Conservation (phyloP, 2,329 filamentous ascomycete genomes). For the Colletotrichum siamense region DNA sequence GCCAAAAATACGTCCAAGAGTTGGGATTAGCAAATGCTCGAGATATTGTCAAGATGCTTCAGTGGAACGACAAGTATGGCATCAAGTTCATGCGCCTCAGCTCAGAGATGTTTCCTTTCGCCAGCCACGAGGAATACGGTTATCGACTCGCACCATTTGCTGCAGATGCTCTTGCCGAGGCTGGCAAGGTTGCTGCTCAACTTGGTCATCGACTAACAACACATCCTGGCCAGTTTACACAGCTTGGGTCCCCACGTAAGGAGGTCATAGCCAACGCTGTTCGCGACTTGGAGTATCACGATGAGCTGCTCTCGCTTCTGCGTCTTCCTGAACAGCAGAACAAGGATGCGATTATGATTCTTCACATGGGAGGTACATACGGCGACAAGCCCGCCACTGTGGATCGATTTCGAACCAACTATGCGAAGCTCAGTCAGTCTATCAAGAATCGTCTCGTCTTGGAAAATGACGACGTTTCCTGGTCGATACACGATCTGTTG, state of each 20-base stretch:
- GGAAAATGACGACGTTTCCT: slow-evolving; percentile 93
- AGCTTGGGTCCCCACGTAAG: slow-evolving; percentile 81
- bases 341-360: slow-evolving; percentile 89
- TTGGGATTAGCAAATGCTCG: slow-evolving; percentile 82
- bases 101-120: slow-evolving; percentile 97
- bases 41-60: slow-evolving; percentile 84
- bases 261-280: slow-evolving; percentile 79
- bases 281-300: slow-evolving; percentile 86
- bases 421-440: slow-evolving; percentile 66
- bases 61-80: slow-evolving; percentile 90
- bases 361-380: slow-evolving; percentile 92
- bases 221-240: slow-evolving; percentile 92
- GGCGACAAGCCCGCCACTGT: slow-evolving; percentile 85
- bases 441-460: slow-evolving; percentile 85
- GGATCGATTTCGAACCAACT: slow-evolving; percentile 79
- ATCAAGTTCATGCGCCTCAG: slow-evolving; percentile 93
- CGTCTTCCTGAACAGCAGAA: slow-evolving; percentile 79
- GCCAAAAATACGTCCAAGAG: slow-evolving; percentile 75
- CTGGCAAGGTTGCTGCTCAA: slow-evolving; percentile 76
- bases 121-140: slow-evolving; percentile 84
- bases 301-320: slow-evolving; percentile 81
- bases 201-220: slow-evolving; percentile 86
- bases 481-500: slow-evolving; percentile 89
- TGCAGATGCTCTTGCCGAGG: slow-evolving; percentile 75
- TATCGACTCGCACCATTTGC: slow-evolving; percentile 88